phyloP scores from a whole-genome alignment of 2,329 filamentous ascomycete species.

The Raffaelea ambrosiae region DNA sequence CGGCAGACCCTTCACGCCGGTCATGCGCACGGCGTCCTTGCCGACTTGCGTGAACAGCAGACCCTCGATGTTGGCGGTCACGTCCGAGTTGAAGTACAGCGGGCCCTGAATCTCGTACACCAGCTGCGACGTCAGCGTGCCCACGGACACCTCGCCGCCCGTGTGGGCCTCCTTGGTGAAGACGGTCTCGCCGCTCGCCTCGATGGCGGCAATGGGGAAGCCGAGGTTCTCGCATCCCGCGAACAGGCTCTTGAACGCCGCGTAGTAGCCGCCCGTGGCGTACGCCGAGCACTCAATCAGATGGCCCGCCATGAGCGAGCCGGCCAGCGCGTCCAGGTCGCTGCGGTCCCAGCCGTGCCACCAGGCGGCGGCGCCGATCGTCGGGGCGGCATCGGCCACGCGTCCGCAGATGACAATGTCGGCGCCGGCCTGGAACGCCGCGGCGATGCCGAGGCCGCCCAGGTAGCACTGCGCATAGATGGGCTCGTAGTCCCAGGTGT shows the following conservation, averaged over 20 bases:
- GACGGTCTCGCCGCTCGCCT: conserved; percentile 20
- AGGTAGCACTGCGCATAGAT: conserved; percentile 27
- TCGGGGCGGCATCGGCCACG: conserved; percentile 30
- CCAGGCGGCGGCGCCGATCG: conserved; percentile 47
- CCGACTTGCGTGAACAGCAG: conserved; percentile 26
- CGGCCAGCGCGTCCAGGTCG: conserved; percentile 40
- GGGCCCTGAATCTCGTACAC: conserved; percentile 17
- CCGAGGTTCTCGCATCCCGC: conserved; percentile 22
- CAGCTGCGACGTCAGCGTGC: conserved; percentile 9
- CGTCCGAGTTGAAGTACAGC: conserved; percentile 39
- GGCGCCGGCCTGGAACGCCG: conserved; percentile 31
- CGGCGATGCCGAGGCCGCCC: conserved; percentile 38
- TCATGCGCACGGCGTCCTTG: conserved; percentile 28
- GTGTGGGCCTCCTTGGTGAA: conserved; percentile 25
- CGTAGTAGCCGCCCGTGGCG: conserved; percentile 45
- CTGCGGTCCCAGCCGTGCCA: conserved; percentile 44
- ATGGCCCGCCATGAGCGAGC: conserved; percentile 39
- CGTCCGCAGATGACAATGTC: conserved; percentile 41
- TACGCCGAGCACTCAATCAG: conserved; percentile 47
- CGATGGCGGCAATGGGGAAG: conserved; percentile 30
- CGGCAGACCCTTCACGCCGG: conserved; percentile 29
- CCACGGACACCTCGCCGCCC: conserved; percentile 26
- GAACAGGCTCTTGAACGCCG: conserved; percentile 33
- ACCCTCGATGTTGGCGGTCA: conserved; percentile 30
- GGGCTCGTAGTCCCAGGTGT: conserved; percentile 12